A percentile compares a stretch with the other conserved stretches of the same genome.
Evolutionary conservation across 805 yeast species (phyloP).

Genomic region (Cephaloascus fragrans): DNA sequence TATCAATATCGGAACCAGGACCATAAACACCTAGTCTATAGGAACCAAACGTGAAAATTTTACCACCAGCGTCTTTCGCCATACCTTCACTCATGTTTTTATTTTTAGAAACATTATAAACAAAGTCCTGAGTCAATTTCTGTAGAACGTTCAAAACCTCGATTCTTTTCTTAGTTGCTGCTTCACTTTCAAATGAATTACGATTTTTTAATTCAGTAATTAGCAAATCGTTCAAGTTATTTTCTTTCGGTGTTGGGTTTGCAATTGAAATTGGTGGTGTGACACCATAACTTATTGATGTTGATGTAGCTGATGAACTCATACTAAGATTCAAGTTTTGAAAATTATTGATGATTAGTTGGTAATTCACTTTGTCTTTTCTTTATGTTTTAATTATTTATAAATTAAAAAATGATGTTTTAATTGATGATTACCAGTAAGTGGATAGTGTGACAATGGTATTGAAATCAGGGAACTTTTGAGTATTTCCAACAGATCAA

Average conservation of each 20-base stretch:
- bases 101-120: slow-evolving; percentile 63
- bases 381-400: too few relatives aligned
- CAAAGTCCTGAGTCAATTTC: slow-evolving; percentile 69
- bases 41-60: slow-evolving; percentile 92
- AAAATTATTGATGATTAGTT: too few relatives aligned
- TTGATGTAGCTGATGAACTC: slow-evolving; percentile 2
- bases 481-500: too few relatives aligned
- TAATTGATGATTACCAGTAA: too few relatives aligned
- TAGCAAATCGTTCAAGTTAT: slow-evolving; percentile 61
- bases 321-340: background rate
- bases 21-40: slow-evolving; percentile 94
- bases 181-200: slow-evolving; percentile 84
- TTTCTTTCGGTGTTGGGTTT: slow-evolving; percentile 77
- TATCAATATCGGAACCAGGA: slow-evolving; percentile 96
- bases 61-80: slow-evolving; percentile 97
- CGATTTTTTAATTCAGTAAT: slow-evolving; percentile 71
- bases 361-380: background rate
- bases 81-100: slow-evolving; percentile 95
- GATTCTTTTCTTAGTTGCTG: slow-evolving; percentile 72
- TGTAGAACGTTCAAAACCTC: slow-evolving; percentile 68
- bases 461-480: background rate
- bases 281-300: slow-evolving; percentile 54
- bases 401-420: too few relatives aligned
- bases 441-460: too few relatives aligned
- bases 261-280: slow-evolving; percentile 81